Conservation (phyloP, 257 asterid species). For the Capsicum baccatum region DNA sequence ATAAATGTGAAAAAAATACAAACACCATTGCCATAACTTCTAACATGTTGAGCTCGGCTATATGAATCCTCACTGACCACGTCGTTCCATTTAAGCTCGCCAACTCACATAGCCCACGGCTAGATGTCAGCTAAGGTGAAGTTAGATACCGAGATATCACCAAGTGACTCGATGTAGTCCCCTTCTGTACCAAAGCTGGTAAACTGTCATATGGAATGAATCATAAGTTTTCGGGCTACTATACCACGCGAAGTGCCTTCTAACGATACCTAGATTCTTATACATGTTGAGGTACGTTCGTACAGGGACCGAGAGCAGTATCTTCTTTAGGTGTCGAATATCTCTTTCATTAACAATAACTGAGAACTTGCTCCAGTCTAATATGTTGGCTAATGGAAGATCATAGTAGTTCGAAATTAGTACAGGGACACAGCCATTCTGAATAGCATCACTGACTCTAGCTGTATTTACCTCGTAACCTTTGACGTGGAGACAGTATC, state of each 20-base stretch:
- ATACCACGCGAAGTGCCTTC: constrained; percentile 78
- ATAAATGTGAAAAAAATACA: neutral
- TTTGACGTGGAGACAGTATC: constrained; percentile 74
- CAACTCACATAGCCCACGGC: neutral
- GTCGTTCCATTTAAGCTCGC: neutral
- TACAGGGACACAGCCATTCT: constrained; percentile 77
- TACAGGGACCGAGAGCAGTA: constrained; percentile 54
- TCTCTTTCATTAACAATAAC: constrained; percentile 57
- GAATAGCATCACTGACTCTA: constrained; percentile 76
- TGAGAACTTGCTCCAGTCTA: constrained; percentile 81
- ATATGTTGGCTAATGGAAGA: constrained; percentile 70
- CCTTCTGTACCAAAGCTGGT: constrained; percentile 77
- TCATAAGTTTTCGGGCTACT: constrained; percentile 51
- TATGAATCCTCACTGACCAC: neutral
- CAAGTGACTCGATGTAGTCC: constrained; percentile 49
- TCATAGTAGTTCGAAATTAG: constrained; percentile 75
- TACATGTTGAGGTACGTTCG: constrained; percentile 54
- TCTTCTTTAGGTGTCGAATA: constrained; percentile 49
- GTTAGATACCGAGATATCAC: neutral
- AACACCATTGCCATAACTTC: neutral
- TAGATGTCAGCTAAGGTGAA: neutral
- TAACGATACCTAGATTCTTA: constrained; percentile 52
- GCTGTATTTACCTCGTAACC: constrained; percentile 94
- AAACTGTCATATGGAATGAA: constrained; percentile 77
- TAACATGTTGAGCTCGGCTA: neutral